Base-by-base conservation (phyloP, 2,329 filamentous ascomycete genomes). In the Talaromyces sp. region DNA sequence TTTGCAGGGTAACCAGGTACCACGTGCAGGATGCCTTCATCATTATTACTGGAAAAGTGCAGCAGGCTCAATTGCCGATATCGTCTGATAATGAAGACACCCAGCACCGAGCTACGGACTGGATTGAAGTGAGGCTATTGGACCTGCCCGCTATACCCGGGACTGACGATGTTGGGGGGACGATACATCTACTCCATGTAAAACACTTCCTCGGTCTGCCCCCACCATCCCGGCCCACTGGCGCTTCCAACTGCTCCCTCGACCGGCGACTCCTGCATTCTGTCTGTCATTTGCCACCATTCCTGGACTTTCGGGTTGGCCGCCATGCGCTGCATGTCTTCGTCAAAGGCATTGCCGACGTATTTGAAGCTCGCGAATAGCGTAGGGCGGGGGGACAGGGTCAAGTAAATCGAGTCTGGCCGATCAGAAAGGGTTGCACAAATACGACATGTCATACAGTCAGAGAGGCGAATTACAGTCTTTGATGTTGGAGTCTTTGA, bases 271-370 rank as follows among this genome's bases (percentile, higher is more conserved):
- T 77, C 74, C 71, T 76, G 91, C 82, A 88, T 91, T 14, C 82
- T 81, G 75, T 94, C 91, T 59, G 91, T 93, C 87, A 93, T 89
- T 65, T 80, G 81, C 90, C 90, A 94, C 91, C 91, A 94, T 75
- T 90, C 87, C 63, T 86, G 84, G 39, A 93, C 89, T 72, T 88
- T 88, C 0, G 86, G 84, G 70, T 93, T 92, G 65, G 86, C 86
- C 1, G 84, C 82, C 90, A 93, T 93, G 67, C 82, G 83, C 75
- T 86, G 84, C 91, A 94, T 93, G 72, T 94, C 91, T 10, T 82
- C 88, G 2, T 85, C 87, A 66, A 86, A 93, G 68, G 91, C 84
- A 66, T 84, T 84, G 0, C 91, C 91, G n/a, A 90, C 82, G 71
- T 93, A 94, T 75, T 91, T 93, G 82, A 93, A 92, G 27, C 82